Evolutionary conservation across 371 early-diverging fungal genomes (phyloP), one percentile per base, ranked within the genome.

Genomic region (Rhizomucor pusillus): DNA sequence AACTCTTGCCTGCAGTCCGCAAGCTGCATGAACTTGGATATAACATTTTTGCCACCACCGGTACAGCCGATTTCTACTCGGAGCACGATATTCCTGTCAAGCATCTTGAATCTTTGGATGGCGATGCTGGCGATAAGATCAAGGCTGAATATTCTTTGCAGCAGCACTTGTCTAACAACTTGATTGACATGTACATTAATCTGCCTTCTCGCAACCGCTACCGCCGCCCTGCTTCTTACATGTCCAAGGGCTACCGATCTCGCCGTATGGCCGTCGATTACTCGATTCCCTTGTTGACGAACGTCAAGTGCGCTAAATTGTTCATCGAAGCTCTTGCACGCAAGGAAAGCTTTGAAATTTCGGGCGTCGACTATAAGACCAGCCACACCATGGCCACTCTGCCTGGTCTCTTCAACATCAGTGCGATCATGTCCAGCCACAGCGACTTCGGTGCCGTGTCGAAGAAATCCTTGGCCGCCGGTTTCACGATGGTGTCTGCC

Each of bases 141-240:
- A 90, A 90, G 75, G 82, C 85, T 46, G 96, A 97, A 71, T 96
- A 95, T 82, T 89, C 89, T 43, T 72, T 98, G 65, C 86, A 92
- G 57, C 91, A 94, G 66, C 92, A 95, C 67, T 79, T 98, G 77
- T 85, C 93, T 43, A 95, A 92, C 84, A 95, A 95, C 79, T 73
- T 93, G 74, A 97, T 98, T 63, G 98, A 97, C 66, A 77, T 98
- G 69, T 98, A 98, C 81, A 90, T 96, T 80, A 98, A 98, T 73
- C 80, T 97, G 81, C 97, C 96, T 35, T 94, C 93, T 43, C 91
- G 91, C 65, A 97, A 98, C 80, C 79, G 88, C 43, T 97, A 86
- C 91, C 89, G 97, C 50, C 88, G 97, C 44, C 97, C 96, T 52
- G 94, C 97, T 29, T 87, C 88, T 58, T 98, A 96, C 79, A 91